A percentile compares a stretch with the other conserved stretches of the same genome.
Evolutionary conservation across 139 green algal genomes (phyloP).

Genomic region (Penium margaritaceum): DNA sequence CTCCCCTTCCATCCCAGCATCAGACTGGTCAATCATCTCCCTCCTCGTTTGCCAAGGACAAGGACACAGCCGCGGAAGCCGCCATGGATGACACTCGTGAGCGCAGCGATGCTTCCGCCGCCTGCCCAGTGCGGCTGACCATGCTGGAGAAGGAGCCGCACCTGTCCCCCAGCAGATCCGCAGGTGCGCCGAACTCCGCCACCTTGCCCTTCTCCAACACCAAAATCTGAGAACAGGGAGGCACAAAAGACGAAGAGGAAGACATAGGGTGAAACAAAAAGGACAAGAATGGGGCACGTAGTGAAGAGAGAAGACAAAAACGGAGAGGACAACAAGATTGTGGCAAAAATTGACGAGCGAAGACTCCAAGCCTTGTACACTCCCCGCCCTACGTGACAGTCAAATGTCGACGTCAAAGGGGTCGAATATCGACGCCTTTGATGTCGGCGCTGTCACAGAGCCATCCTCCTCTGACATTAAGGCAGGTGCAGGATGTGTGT

Average conservation of each 20-base stretch:
- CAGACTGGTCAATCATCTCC: no score
- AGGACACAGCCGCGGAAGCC: no score
- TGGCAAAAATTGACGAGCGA: background rate
- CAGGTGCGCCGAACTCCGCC: constrained; percentile 7
- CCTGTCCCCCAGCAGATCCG: background rate
- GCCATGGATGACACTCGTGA: no score
- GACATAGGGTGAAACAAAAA: background rate
- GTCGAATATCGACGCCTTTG: background rate
- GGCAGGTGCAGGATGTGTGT: no score
- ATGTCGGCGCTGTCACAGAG: no score
- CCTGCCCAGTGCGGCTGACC: background rate
- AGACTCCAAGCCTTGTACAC: background rate
- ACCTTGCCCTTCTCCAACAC: constrained; percentile 4
- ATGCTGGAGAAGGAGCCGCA: constrained; percentile 11
- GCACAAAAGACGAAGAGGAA: background rate
- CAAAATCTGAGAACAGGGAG: background rate
- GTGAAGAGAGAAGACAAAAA: background rate
- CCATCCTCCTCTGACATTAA: no score
- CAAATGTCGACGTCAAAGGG: no score
- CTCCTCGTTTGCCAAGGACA: no score
- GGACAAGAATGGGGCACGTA: background rate
- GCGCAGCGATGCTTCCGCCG: background rate
- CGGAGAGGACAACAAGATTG: background rate
- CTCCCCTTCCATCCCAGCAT: no score
- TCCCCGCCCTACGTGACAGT: background rate